Conservation (phyloP, 148 eudicot species). For the Diospyros kaki region DNA sequence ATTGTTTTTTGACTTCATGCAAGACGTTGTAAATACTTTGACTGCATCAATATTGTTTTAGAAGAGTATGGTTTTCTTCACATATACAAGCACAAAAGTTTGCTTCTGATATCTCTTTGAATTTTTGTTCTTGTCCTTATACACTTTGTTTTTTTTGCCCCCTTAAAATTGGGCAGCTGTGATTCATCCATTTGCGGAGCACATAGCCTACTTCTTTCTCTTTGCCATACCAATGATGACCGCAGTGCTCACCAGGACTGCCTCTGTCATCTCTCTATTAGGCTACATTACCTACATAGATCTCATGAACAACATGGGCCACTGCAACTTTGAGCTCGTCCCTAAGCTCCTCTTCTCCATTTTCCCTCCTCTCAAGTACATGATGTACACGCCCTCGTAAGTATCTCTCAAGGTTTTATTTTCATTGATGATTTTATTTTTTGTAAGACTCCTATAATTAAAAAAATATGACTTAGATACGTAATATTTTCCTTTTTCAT, state of each 20-base stretch:
- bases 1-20: too few relatives aligned
- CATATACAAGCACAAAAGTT: too few relatives aligned
- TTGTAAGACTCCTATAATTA: background rate
- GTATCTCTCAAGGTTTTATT: slow-evolving; percentile 9
- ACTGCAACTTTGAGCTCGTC: slow-evolving; percentile 69
- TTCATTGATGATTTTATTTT: too few relatives aligned
- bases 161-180: slow-evolving; percentile 38
- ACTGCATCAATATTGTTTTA: too few relatives aligned
- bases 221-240: slow-evolving; percentile 52
- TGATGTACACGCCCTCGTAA: slow-evolving; percentile 73
- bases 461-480: background rate
- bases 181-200: slow-evolving; percentile 74
- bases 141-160: background rate
- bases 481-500: background rate
- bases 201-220: slow-evolving; percentile 42
- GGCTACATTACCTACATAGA: slow-evolving; percentile 48
- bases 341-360: slow-evolving; percentile 46
- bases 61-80: too few relatives aligned
- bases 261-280: slow-evolving; percentile 18
- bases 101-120: too few relatives aligned
- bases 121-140: too few relatives aligned
- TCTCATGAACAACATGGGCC: slow-evolving; percentile 74
- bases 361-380: slow-evolving; percentile 72
- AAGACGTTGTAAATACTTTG: too few relatives aligned
- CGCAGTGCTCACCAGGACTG: slow-evolving; percentile 13